Evolutionary conservation across 441 rosid species (phyloP).

Genomic region (Populus tomentosa): DNA sequence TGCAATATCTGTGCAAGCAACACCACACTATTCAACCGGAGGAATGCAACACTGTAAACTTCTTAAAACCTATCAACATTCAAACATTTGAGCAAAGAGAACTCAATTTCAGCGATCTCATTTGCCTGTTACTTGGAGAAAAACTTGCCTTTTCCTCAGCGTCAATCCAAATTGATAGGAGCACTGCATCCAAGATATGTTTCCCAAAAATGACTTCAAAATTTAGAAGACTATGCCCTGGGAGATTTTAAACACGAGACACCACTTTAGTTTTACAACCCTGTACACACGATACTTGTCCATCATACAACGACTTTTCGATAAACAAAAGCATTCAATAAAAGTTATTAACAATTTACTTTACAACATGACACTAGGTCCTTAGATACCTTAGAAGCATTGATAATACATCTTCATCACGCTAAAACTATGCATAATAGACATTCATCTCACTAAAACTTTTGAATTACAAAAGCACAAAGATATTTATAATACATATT

Average conservation of each 20-base stretch:
- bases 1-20: slow-evolving; percentile 6
- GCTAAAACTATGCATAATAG: no score
- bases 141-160: background rate
- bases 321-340: no score
- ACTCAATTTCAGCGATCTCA: background rate
- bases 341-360: no score
- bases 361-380: no score
- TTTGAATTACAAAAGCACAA: background rate
- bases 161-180: background rate
- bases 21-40: background rate
- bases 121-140: background rate
- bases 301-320: background rate
- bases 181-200: background rate
- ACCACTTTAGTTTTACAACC: background rate
- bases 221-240: background rate
- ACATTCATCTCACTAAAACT: background rate
- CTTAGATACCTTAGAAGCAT: no score
- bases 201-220: background rate
- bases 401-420: no score
- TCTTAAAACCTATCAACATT: background rate
- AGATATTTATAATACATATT: background rate
- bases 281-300: background rate
- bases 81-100: background rate
- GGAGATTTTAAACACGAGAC: background rate
- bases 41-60: background rate